Evolutionary conservation across 225 moss, liverwort and hornwort genomes (phyloP).

Genomic region (Straminergon stramineum): DNA sequence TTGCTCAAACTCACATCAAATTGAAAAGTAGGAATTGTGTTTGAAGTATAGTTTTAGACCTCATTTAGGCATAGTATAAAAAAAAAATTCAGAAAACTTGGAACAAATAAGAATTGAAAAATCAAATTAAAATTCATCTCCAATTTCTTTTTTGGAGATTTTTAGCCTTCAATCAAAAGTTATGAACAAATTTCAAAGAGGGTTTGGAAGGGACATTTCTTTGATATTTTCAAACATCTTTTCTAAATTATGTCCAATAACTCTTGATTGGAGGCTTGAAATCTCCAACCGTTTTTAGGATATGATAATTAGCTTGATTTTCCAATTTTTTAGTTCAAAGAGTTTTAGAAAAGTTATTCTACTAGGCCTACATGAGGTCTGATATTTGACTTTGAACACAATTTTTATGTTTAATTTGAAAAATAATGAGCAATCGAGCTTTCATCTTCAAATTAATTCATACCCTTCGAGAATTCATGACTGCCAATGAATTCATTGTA

Average conservation of each 20-base stretch:
- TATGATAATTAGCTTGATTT: background rate
- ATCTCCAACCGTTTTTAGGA: fast-evolving
- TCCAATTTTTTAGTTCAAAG: too few species aligned
- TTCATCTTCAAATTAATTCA: background rate
- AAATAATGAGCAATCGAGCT: too few species aligned
- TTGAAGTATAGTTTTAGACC: too few species aligned
- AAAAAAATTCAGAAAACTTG: too few species aligned
- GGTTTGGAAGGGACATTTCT: background rate
- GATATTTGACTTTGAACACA: background rate
- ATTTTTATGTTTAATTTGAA: too few species aligned
- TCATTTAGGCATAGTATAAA: too few species aligned
- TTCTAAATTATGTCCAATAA: background rate
- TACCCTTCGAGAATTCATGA: background rate
- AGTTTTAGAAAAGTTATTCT: background rate
- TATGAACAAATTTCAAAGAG: too few species aligned
- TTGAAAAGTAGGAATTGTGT: too few species aligned
- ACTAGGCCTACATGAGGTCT: background rate
- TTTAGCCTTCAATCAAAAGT: background rate
- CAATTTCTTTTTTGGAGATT: too few species aligned
- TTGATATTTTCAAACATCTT: background rate
- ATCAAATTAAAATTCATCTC: too few species aligned
- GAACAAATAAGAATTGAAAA: too few species aligned
- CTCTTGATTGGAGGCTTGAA: background rate
- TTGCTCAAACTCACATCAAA: background rate
- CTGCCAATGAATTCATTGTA: background rate